Base-by-base conservation (phyloP, 2,329 filamentous ascomycete species). In the Colletotrichum plurivorum region DNA sequence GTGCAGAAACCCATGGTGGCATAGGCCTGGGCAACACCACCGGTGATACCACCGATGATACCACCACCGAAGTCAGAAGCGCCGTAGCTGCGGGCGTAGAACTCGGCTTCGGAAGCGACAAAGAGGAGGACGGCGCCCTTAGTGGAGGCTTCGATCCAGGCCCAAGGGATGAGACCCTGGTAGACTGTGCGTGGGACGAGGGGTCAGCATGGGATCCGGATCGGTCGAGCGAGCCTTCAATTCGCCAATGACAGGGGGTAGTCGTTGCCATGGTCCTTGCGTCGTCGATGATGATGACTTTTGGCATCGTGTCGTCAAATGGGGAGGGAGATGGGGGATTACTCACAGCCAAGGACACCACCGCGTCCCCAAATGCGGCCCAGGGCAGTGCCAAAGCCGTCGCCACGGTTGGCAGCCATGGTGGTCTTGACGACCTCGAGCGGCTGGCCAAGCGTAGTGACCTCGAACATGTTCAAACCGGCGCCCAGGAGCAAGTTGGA, bases 1-100 rank as follows among this genome's bases (percentile, higher is more conserved):
- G 96, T 99, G 85, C 96, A 99, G 91, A 99, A 99, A 75, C 96
- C 96, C 95, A 99, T 99, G 81, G 96, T 99, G 74, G 96, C 96
- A 82, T 99, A 99, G 70, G 96, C 96, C 86, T 99, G 96, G 54
- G 95, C 96, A 69, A 99, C 91, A 88, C 96, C 96, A 80, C 96
- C 96, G 22, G 91, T 88, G 87, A 99, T 94, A 83, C 96, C 96
- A 78, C 96, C 96, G 39, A 87, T 80, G 84, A 99, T 98, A 79
- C 96, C 96, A 75, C 91, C 90, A 59, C 93, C 87, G 82, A 99
- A 98, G 82, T 97, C 92, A 77, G 88, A 90, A 72, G 94, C 95
- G 75, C 96, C 96, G 72, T 91, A 89, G 74, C 87, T 86, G 78
- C 93, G 94, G 76, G 95, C 95, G 81, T 96, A 93, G 89, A 93